Conservation (phyloP, 306 rosid species). For the Corylus heterophylla region DNA sequence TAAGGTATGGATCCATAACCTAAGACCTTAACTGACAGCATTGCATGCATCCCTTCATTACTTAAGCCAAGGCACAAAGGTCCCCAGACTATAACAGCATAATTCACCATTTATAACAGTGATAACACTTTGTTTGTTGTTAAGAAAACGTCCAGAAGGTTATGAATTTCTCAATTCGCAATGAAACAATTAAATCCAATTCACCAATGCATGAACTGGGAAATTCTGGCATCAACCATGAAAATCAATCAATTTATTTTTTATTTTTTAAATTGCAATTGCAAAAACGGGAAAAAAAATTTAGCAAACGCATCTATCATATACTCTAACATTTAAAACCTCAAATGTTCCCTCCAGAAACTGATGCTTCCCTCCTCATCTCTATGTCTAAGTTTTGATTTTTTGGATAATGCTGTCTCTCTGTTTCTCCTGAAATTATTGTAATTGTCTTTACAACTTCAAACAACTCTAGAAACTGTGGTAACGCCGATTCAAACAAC, state of each 20-base stretch:
- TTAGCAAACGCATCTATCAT: neutral
- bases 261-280: slow-evolving; percentile 7
- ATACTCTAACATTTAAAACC: too few species aligned
- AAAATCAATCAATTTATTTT: slow-evolving; percentile 16
- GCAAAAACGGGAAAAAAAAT: neutral
- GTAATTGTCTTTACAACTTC: too few species aligned
- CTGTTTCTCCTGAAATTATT: too few species aligned
- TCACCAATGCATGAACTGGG: neutral
- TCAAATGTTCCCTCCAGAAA: too few species aligned
- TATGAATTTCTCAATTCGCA: neutral
- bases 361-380: too few species aligned
- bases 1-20: neutral
- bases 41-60: neutral
- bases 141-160: neutral
- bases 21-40: too few species aligned
- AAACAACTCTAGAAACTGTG: too few species aligned
- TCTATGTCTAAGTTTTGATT: too few species aligned
- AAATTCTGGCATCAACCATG: neutral
- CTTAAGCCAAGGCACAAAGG: neutral
- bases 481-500: too few species aligned
- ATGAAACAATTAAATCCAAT: neutral
- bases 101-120: neutral
- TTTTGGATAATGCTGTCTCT: too few species aligned
- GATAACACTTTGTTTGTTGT: neutral
- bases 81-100: neutral